These are phyloP conservation scores for Phialemoniopsis sp. DNA, from an alignment of 2,329 filamentous ascomycete genomes.

Conservation along the genomic window DNA sequence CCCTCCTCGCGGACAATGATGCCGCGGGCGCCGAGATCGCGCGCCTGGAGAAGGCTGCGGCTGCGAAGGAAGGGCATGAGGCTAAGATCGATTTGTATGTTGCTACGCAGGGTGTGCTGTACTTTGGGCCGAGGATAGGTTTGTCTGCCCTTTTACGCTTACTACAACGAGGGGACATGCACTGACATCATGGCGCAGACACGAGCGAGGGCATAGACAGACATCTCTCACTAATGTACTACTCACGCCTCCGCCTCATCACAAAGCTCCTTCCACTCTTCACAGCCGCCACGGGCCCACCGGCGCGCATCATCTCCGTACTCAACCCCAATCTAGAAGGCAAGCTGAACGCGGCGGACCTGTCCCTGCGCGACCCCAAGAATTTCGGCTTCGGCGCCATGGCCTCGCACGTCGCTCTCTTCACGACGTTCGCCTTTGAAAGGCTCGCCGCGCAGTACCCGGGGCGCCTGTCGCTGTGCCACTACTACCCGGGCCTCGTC, in stretches of 20 bases:
- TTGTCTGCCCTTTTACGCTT: too few relatives aligned
- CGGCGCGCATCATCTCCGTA: slow-evolving; percentile 18
- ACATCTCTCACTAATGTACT: slow-evolving; percentile 22
- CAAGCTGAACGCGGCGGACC: not conserved
- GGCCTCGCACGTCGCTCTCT: not conserved
- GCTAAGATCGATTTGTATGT: slow-evolving; percentile 26
- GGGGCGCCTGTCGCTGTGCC: slow-evolving; percentile 1
- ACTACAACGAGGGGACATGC: too few relatives aligned
- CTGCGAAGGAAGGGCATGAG: slow-evolving; percentile 1
- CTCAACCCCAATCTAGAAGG: slow-evolving; percentile 15
- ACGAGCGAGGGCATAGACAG: slow-evolving; percentile 24
- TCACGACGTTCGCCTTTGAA: slow-evolving; percentile 3
- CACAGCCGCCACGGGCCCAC: not conserved
- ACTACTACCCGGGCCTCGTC: slow-evolving; percentile 9
- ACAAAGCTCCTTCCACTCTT: slow-evolving; percentile 25
- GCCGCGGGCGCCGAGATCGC: slow-evolving; percentile 19
- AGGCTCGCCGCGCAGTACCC: slow-evolving; percentile 3
- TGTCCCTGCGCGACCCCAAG: slow-evolving; percentile 1
- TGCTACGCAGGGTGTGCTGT: slow-evolving; percentile 18
- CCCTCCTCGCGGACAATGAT: slow-evolving; percentile 27
- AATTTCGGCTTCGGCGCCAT: not conserved
- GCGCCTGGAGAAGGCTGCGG: slow-evolving; percentile 13
- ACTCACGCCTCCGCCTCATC: slow-evolving; percentile 20
- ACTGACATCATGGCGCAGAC: too few relatives aligned
- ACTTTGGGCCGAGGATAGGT: slow-evolving; percentile 1